A percentile compares a stretch with the other conserved stretches of the same genome.
phyloP scores from a whole-genome alignment of 495 filamentous ascomycete genomes.

The Entonaema liquescens region DNA sequence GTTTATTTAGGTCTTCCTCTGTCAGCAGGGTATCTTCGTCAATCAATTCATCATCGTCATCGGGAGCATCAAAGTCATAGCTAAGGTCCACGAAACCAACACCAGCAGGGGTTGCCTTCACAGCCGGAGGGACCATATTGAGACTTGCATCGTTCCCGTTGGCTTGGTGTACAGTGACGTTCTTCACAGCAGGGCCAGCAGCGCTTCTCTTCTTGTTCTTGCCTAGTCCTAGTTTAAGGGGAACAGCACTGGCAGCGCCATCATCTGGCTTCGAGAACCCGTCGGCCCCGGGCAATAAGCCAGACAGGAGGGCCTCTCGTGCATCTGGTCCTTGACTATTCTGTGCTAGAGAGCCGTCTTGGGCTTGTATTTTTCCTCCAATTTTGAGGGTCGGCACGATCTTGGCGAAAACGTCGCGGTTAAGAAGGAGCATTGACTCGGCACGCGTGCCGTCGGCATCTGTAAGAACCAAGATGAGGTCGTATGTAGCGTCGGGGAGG shows the following conservation, averaged over 20 bases:
- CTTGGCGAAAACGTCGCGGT: conserved; percentile 71
- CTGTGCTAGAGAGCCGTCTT: conserved; percentile 68
- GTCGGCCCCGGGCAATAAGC: conserved; percentile 68
- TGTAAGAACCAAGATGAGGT: conserved; percentile 83
- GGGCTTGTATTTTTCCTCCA: conserved; percentile 73
- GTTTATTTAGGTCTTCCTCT: conserved; percentile 79
- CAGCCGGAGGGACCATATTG: conserved; percentile 44
- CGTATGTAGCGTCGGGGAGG: conserved; percentile 81
- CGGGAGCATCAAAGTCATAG: conserved; percentile 70
- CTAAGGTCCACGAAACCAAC: conserved; percentile 78
- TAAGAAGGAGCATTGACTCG: conserved; percentile 68
- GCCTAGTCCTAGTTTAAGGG: conserved; percentile 72
- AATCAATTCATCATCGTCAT: conserved; percentile 79
- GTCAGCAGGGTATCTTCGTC: conserved; percentile 88
- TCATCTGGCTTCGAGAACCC: conserved; percentile 79
- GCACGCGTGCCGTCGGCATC: conserved; percentile 69
- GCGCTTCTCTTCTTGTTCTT: conserved; percentile 65
- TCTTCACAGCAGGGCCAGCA: conserved; percentile 30
- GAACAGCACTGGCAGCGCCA: conserved; percentile 67
- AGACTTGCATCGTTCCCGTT: conserved; percentile 36
- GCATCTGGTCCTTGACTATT: conserved; percentile 56
- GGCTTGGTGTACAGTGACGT: conserved; percentile 31
- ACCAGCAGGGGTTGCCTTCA: conserved; percentile 57
- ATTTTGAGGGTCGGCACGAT: conserved; percentile 74
- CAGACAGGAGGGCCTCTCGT: conserved; percentile 82